Percentiles rank a stretch among this genome's conserved stretches.
phyloP scores from a whole-genome alignment of 139 green algal species.

The Trebouxia sp. region DNA sequence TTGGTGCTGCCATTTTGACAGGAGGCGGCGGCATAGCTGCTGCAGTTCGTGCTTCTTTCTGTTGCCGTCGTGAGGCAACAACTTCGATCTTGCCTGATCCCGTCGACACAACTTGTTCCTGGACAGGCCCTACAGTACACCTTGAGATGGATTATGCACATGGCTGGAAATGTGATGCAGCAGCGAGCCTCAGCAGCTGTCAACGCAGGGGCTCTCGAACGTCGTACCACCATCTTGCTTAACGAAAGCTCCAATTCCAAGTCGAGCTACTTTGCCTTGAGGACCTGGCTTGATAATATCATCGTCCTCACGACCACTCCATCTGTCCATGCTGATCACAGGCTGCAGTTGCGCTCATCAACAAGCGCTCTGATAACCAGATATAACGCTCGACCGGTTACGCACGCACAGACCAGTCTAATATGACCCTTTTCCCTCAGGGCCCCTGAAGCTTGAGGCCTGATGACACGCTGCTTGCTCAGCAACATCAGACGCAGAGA shows the following conservation, averaged over 20 bases:
- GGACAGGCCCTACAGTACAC: not conserved
- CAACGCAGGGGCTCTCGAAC: too few species aligned
- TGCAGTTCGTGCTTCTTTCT: conserved; percentile 10
- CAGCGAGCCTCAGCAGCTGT: too few species aligned
- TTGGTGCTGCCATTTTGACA: not conserved
- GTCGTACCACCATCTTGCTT: not conserved
- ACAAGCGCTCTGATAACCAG: not conserved
- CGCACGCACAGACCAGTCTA: not conserved
- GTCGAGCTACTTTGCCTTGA: conserved; percentile 16
- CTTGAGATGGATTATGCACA: not conserved
- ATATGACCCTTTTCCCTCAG: not conserved
- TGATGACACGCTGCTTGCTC: too few species aligned
- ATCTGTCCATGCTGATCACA: conserved; percentile 26
- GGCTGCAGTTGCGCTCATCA: not conserved
- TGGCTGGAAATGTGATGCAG: not conserved
- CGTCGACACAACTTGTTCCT: too few species aligned
- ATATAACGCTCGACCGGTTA: not conserved
- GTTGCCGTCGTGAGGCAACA: conserved; percentile 23
- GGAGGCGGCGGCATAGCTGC: conserved; percentile 26
- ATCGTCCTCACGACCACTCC: conserved; percentile 14
- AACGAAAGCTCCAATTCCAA: conserved; percentile 30
- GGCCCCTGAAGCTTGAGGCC: too few species aligned
- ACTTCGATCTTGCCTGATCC: not conserved
- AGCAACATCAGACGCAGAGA: too few species aligned
- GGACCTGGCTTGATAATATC: conserved; percentile 8